Percentiles rank a stretch among this genome's conserved stretches.
Evolutionary conservation across 2,329 filamentous ascomycete genomes (phyloP).

Genomic region (Xylaria sp.): DNA sequence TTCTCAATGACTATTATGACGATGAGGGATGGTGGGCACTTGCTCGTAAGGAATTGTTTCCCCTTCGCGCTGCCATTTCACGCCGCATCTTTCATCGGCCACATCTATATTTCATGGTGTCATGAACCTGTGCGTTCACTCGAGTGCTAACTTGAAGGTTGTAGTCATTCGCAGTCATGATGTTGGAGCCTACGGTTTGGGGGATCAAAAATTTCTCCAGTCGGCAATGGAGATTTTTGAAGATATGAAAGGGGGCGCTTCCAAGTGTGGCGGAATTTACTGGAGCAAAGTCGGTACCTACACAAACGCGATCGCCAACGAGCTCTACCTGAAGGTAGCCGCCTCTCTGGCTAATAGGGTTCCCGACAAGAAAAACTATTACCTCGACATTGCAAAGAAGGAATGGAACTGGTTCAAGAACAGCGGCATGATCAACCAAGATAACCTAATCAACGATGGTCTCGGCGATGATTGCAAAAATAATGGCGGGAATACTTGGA

Average conservation of each 20-base stretch:
- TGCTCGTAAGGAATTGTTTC: slow-evolving; percentile 40
- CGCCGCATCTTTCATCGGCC: not conserved
- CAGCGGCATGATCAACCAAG: slow-evolving; percentile 56
- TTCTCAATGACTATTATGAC: slow-evolving; percentile 64
- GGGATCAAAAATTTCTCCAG: slow-evolving; percentile 53
- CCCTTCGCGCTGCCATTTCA: not conserved
- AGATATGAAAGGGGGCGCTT: slow-evolving; percentile 57
- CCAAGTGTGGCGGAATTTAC: slow-evolving; percentile 60
- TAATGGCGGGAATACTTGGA: slow-evolving; percentile 53
- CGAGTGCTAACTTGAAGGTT: not conserved
- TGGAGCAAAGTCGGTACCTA: slow-evolving; percentile 60
- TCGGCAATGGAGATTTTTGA: slow-evolving; percentile 59
- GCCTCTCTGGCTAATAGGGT: slow-evolving; percentile 59
- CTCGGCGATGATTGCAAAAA: slow-evolving; percentile 54
- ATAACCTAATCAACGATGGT: slow-evolving; percentile 60
- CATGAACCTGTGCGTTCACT: not conserved
- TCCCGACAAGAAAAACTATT: slow-evolving; percentile 45
- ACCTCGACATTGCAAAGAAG: slow-evolving; percentile 52
- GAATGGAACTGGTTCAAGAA: slow-evolving; percentile 60
- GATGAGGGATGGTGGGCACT: slow-evolving; percentile 70
- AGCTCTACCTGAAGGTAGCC: slow-evolving; percentile 59
- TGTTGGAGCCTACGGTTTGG: slow-evolving; percentile 45
- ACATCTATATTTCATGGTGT: not conserved
- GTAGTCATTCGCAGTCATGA: slow-evolving; percentile 59
- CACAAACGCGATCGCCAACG: slow-evolving; percentile 61